Evolutionary conservation across 257 asterid species (phyloP).

Genomic region (Lithospermum erythrorhizon): DNA sequence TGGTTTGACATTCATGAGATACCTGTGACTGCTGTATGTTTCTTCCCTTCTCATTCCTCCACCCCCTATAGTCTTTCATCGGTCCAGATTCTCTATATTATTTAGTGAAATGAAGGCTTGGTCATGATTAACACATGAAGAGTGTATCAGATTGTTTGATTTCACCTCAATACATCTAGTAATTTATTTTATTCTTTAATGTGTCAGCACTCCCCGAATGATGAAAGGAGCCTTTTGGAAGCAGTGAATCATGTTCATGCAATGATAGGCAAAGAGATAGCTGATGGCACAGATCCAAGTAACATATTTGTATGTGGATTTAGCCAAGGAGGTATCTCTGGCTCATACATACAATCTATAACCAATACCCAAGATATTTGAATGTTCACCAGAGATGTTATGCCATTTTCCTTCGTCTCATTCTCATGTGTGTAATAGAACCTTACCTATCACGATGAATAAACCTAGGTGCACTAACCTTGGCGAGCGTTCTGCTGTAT

Average conservation of each 20-base stretch:
- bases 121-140: too few species aligned
- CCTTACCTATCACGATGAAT: slow-evolving; percentile 5
- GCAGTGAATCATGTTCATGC: slow-evolving; percentile 80
- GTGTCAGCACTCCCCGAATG: slow-evolving; percentile 71
- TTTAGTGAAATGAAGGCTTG: too few species aligned
- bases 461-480: slow-evolving; percentile 71
- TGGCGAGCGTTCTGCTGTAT: slow-evolving; percentile 82
- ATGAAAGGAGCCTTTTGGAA: slow-evolving; percentile 54
- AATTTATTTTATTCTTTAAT: neutral
- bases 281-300: slow-evolving; percentile 59
- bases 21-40: slow-evolving; percentile 84
- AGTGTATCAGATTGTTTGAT: too few species aligned
- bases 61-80: neutral
- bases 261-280: slow-evolving; percentile 74
- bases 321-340: slow-evolving; percentile 79
- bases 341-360: slow-evolving; percentile 4
- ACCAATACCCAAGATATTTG: neutral
- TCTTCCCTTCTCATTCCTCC: slow-evolving; percentile 3
- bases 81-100: neutral
- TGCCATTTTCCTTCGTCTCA: slow-evolving; percentile 4
- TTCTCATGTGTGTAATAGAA: neutral
- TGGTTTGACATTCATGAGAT: slow-evolving; percentile 94
- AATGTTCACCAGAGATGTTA: neutral
- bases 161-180: neutral
- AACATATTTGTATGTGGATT: slow-evolving; percentile 82